A percentile compares a stretch with the other conserved stretches of the same genome.
phyloP scores from a whole-genome alignment of 257 asterid species.

The Salvia rosmarinus region DNA sequence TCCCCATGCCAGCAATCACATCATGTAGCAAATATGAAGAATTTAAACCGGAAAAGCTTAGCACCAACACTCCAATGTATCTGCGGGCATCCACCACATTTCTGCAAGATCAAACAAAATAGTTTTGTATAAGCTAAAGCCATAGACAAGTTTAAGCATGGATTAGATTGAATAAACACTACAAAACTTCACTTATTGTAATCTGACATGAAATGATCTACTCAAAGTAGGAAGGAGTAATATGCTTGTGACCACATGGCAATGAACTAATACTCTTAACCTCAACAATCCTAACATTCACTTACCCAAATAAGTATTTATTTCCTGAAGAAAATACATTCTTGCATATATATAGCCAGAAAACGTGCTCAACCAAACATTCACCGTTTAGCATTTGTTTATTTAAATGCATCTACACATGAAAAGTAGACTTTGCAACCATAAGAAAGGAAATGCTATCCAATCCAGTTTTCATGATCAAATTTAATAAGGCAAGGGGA shows the following conservation, averaged over 20 bases:
- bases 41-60: background rate
- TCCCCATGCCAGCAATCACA: conserved; percentile 24
- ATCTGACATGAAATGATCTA: background rate
- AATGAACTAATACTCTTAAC: too few species aligned
- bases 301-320: too few species aligned
- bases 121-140: background rate
- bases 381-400: too few species aligned
- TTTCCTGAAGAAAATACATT: too few species aligned
- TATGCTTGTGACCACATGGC: too few species aligned
- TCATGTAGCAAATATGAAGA: conserved; percentile 31
- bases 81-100: background rate
- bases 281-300: too few species aligned
- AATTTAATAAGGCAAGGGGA: background rate
- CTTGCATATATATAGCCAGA: too few species aligned
- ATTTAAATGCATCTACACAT: background rate
- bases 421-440: background rate
- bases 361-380: too few species aligned
- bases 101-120: background rate
- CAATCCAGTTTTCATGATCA: too few species aligned
- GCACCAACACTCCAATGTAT: background rate
- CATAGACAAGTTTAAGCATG: background rate
- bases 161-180: background rate
- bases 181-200: background rate
- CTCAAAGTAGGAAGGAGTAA: background rate
- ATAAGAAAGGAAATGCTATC: background rate